Evolutionary conservation across 2,329 filamentous ascomycete species (phyloP).

Genomic region (Scedosporium dehoogii): DNA sequence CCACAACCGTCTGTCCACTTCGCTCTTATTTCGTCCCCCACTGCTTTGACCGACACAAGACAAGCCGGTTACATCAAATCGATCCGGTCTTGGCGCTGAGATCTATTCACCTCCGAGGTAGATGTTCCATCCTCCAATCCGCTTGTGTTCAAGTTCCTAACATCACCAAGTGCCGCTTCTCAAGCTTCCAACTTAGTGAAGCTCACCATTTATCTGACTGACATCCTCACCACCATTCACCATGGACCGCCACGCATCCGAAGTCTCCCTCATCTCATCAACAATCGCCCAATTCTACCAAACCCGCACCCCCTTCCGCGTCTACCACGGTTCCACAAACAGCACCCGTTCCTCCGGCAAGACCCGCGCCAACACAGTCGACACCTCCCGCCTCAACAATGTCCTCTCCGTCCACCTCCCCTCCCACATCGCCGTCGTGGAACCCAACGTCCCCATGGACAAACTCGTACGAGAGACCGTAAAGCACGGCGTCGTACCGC

Average conservation of each 20-base stretch:
- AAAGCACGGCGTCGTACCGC: conserved; percentile 46
- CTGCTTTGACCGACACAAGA: too few relatives aligned
- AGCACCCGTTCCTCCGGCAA: conserved; percentile 53
- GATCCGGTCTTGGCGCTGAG: neutral
- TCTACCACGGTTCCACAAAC: conserved; percentile 70
- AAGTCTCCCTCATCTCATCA: conserved; percentile 31
- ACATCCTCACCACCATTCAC: neutral
- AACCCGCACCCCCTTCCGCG: conserved; percentile 49
- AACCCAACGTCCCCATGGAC: conserved; percentile 64
- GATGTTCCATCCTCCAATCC: too few relatives aligned
- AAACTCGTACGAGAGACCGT: conserved; percentile 47
- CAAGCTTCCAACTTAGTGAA: too few relatives aligned
- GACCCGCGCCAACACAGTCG: conserved; percentile 45
- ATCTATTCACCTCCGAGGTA: too few relatives aligned
- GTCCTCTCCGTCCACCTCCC: conserved; percentile 50
- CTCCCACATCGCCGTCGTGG: conserved; percentile 49
- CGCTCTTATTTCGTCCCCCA: too few relatives aligned
- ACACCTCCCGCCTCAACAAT: conserved; percentile 54
- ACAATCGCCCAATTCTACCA: conserved; percentile 33
- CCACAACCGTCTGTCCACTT: too few relatives aligned
- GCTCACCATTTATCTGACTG: too few relatives aligned
- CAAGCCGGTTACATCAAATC: too few relatives aligned
- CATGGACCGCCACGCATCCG: conserved; percentile 32
- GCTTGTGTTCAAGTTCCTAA: neutral
- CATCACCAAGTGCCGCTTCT: too few relatives aligned